Base-by-base conservation (phyloP, 306 rosid genomes). In the Luffa acutangula region DNA sequence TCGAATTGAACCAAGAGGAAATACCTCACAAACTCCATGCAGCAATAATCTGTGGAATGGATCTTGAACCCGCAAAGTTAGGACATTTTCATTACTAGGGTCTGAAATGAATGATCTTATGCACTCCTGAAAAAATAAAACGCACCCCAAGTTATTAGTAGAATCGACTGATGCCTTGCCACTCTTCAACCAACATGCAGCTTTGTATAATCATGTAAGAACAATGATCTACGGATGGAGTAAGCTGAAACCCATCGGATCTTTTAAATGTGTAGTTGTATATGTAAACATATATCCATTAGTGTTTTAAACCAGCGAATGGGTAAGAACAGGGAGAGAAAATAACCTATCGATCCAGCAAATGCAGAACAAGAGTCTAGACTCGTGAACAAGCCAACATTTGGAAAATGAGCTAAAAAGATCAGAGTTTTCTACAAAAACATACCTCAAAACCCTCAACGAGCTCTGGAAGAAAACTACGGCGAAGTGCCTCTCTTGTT, bases 21-120 rank as follows among this genome's bases (percentile, higher is more conserved):
- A 70, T 85, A 95, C 98, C 97, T 95, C 99, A 72, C 97, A 95
- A 53, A 95, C 93, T 18, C 99, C 99, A 82, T 95, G 99, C 67
- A 95, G 87, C 83, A 93, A 83, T 81, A 95, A 78, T 81, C 99
- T 80, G 77, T 89, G 97, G 57, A 93, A 91, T 67, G 99, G 99
- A 69, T 93, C 97, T 81, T 86, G 90, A 75, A 92, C 82, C 53
- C 58, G 91, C 5, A 95, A 87, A 66, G 79, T 81, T 18, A 95
- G 92, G 79, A 72, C 81, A 64, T 87, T 89, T 66, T 80, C 86
- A 7, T 84, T 92, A n/a, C 81, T 41, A 79, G 84, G 36, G 20
- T 85, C 89, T 3, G 83, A 77, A 39, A 91, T 80, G 88, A 86
- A 95, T 57, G 81, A 75, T 42, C 94, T 85, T 70, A 93, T 75